Evolutionary conservation across 2,329 filamentous ascomycete species (phyloP).

Genomic region (Sarocladiaceae sp.): DNA sequence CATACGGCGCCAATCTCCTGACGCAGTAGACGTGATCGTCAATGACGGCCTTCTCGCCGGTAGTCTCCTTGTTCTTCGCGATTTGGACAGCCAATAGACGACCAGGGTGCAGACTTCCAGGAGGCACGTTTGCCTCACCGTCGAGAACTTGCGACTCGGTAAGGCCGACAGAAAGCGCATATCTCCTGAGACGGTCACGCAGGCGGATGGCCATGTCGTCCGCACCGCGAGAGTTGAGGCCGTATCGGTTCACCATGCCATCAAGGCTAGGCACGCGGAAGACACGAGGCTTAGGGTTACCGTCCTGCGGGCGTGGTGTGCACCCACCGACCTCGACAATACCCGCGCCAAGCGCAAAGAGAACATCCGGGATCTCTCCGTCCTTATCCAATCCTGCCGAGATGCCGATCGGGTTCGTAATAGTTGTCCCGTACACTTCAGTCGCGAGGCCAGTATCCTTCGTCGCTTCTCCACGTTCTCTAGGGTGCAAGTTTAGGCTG

Average conservation of each 20-base stretch:
- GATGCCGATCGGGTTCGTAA: constrained; percentile 87
- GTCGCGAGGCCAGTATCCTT: constrained; percentile 26
- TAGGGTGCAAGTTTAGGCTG: constrained; percentile 69
- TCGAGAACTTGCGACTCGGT: constrained; percentile 71
- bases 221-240: constrained; percentile 86
- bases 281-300: constrained; percentile 83
- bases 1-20: constrained; percentile 74
- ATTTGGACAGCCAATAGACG: constrained; percentile 85
- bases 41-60: constrained; percentile 77
- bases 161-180: constrained; percentile 67
- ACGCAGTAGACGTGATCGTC: constrained; percentile 90
- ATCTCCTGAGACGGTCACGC: constrained; percentile 71
- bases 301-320: constrained; percentile 80
- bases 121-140: constrained; percentile 70
- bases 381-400: constrained; percentile 96
- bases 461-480: constrained; percentile 62
- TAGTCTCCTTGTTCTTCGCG: constrained; percentile 93
- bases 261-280: constrained; percentile 82
- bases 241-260: constrained; percentile 92
- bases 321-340: constrained; percentile 91
- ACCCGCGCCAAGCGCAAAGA: constrained; percentile 80
- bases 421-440: constrained; percentile 68
- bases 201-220: constrained; percentile 79
- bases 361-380: constrained; percentile 77
- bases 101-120: constrained; percentile 73